phyloP scores from a whole-genome alignment of 192 early-diverging fungal genomes.

The Gonapodya prolifera region DNA sequence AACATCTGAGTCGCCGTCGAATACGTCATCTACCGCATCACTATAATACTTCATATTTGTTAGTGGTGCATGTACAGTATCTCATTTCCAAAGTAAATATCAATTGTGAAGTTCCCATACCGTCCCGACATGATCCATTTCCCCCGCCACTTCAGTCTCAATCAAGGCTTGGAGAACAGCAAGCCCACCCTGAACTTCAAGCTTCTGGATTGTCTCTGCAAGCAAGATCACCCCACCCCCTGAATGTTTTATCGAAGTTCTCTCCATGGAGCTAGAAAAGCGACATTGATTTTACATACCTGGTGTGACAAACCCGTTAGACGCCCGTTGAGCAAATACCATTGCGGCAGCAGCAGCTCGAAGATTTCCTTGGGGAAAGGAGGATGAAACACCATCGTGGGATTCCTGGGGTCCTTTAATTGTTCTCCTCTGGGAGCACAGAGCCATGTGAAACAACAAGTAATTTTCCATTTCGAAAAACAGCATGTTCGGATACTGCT shows the following conservation, averaged over 20 bases:
- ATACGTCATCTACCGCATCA: too few species aligned
- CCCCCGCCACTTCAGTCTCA: conserved; percentile 4
- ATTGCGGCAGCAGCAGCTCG: conserved; percentile 63
- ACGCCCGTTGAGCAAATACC: conserved; percentile 67
- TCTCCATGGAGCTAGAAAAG: too few species aligned
- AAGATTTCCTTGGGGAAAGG: conserved; percentile 22
- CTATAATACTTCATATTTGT: too few species aligned
- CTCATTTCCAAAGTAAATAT: too few species aligned
- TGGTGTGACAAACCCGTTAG: conserved; percentile 54
- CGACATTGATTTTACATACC: too few species aligned
- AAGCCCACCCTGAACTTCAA: conserved; percentile 43
- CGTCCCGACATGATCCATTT: background rate
- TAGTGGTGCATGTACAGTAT: too few species aligned
- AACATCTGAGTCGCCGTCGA: too few species aligned
- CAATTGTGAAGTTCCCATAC: background rate
- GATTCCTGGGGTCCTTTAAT: conserved; percentile 16
- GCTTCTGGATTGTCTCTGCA: conserved; percentile 23
- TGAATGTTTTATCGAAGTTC: too few species aligned
- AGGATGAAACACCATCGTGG: background rate
- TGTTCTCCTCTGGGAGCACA: conserved; percentile 18
- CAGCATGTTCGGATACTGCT: conserved; percentile 32
- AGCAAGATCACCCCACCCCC: too few species aligned
- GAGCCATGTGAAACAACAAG: conserved; percentile 70
- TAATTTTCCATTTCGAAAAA: conserved; percentile 81
- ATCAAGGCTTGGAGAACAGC: conserved; percentile 52